Percentiles rank a stretch among this genome's conserved stretches.
phyloP scores from a whole-genome alignment of 164 flowering plant species.

The Akebia trifoliata region DNA sequence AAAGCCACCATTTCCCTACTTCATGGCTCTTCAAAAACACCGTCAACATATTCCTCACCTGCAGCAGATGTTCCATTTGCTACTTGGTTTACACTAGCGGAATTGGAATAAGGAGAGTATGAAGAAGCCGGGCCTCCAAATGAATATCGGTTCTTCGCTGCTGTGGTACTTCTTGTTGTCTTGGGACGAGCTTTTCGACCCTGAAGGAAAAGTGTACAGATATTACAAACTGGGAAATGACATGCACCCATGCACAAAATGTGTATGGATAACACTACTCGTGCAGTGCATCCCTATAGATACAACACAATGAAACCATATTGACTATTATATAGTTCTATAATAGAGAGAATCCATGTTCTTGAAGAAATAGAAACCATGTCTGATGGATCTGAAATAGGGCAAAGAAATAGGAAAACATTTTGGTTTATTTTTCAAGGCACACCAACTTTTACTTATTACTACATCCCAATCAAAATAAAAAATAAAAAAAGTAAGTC shows the following conservation, averaged over 20 bases:
- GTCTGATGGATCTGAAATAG: no score
- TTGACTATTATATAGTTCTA: no score
- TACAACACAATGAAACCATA: neutral
- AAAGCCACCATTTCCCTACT: neutral
- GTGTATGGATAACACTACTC: neutral
- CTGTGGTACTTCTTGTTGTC: constrained; percentile 74
- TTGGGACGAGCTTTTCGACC: constrained; percentile 87
- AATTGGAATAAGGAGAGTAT: constrained; percentile 49
- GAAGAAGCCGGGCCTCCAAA: constrained; percentile 59
- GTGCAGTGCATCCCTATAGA: neutral
- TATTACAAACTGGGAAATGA: neutral
- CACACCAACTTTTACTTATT: no score
- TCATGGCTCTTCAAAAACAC: constrained; percentile 48
- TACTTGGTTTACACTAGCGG: constrained; percentile 38
- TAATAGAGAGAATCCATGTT: no score
- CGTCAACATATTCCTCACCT: constrained; percentile 58
- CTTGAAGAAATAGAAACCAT: no score
- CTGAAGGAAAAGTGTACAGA: constrained; percentile 27
- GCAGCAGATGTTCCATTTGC: constrained; percentile 55
- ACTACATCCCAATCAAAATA: no score
- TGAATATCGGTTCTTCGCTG: constrained; percentile 60
- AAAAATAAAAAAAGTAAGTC: no score
- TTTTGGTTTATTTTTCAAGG: no score
- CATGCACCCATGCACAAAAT: neutral
- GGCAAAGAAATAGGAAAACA: no score